phyloP scores from a whole-genome alignment of 106 monocot genomes.

The Dendrobium catenatum region DNA sequence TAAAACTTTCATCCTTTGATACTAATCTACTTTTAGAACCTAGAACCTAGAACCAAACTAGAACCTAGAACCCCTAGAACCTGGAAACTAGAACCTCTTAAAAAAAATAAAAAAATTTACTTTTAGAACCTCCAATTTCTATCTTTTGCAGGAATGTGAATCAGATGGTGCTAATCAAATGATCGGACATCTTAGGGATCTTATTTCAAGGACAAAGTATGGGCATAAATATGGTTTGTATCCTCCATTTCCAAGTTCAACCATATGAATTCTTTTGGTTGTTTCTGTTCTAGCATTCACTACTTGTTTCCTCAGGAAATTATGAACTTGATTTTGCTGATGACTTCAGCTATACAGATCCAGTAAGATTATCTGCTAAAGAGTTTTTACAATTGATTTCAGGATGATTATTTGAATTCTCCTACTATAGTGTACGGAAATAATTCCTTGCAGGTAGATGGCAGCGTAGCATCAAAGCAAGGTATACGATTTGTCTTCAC shows the following conservation, averaged over 20 bases:
- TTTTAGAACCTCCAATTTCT: not conserved
- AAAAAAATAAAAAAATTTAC: not conserved
- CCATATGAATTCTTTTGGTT: not conserved
- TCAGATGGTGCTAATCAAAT: slow-evolving; percentile 81
- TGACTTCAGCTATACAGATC: slow-evolving; percentile 89
- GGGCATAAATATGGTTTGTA: slow-evolving; percentile 60
- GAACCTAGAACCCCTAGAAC: too few species aligned
- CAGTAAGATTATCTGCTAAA: slow-evolving; percentile 31
- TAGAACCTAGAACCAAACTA: too few species aligned
- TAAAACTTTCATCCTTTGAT: not conserved
- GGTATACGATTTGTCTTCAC: slow-evolving; percentile 89
- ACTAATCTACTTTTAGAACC: not conserved
- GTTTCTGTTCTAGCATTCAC: not conserved
- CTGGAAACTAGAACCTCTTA: too few species aligned
- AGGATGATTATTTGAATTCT: not conserved
- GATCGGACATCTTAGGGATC: slow-evolving; percentile 68
- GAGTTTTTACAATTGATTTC: not conserved
- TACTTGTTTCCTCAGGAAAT: slow-evolving; percentile 41
- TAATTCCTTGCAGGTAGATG: slow-evolving; percentile 63
- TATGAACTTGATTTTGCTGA: slow-evolving; percentile 88
- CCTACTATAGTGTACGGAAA: not conserved
- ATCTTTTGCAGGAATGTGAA: slow-evolving; percentile 68
- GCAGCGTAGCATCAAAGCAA: slow-evolving; percentile 83
- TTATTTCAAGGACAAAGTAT: slow-evolving; percentile 52
- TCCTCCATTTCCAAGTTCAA: not conserved